Conservation (phyloP, 768 basidiomycete genomes). For the Boletus barrowsii region DNA sequence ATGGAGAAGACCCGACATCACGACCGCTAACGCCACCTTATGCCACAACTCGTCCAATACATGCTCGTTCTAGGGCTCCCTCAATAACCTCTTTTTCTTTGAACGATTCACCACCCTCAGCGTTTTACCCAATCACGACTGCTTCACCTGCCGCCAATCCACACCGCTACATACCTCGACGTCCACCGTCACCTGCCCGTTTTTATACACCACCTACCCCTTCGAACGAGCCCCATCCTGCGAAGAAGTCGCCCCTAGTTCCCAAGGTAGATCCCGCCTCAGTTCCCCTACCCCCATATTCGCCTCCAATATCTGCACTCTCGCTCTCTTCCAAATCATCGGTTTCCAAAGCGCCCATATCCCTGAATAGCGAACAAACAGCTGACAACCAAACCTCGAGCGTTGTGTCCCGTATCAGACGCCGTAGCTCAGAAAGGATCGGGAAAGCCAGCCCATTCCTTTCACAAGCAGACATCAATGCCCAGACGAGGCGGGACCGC, state of each 20-base stretch:
- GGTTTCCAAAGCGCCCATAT: constrained; percentile 50
- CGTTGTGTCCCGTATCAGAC: constrained; percentile 42
- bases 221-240: constrained; percentile 22
- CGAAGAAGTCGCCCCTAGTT: constrained; percentile 12
- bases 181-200: constrained; percentile 34
- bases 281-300: constrained; percentile 64
- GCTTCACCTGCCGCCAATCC: constrained; percentile 55
- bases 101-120: constrained; percentile 26
- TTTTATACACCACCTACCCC: constrained; percentile 24
- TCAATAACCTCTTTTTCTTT: constrained; percentile 30
- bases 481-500: constrained; percentile 13
- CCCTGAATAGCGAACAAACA: constrained; percentile 36
- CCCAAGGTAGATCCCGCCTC: constrained; percentile 51
- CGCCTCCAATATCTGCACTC: constrained; percentile 66
- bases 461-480: constrained; percentile 12
- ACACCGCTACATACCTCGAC: constrained; percentile 46
- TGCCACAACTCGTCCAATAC: constrained; percentile 31
- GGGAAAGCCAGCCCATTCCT: constrained; percentile 6
- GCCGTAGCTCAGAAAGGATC: constrained; percentile 30
- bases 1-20: constrained; percentile 34
- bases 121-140: constrained; percentile 58
- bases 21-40: constrained; percentile 35
- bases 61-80: constrained; percentile 25
- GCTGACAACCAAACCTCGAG: constrained; percentile 39
- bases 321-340: constrained; percentile 82